Evolutionary conservation across 2,329 filamentous ascomycete genomes (phyloP).

Genomic region (Aspergillus glaucus): DNA sequence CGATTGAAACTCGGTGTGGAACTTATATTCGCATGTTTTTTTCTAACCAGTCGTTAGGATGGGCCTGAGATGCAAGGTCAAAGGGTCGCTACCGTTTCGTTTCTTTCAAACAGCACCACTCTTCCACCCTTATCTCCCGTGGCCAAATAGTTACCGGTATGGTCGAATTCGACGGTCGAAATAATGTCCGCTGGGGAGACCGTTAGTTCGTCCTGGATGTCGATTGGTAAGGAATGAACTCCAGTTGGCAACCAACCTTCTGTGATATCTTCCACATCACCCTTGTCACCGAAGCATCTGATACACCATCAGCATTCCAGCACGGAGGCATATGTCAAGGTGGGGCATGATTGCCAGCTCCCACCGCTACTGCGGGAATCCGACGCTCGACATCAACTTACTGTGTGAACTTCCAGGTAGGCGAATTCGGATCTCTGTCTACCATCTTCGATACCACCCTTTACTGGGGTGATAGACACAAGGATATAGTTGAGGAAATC

Average conservation of each 20-base stretch:
- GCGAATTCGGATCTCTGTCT: constrained; percentile 87
- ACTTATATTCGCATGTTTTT: constrained; percentile 99
- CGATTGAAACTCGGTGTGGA: constrained; percentile 99
- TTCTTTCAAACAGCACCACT: constrained; percentile 58
- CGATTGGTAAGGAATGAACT: constrained; percentile 5
- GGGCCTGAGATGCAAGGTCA: constrained; percentile 1
- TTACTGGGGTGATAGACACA: constrained; percentile 15
- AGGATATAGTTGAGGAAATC: constrained; percentile 2
- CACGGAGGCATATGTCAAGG: neutral
- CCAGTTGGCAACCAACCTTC: constrained; percentile 58
- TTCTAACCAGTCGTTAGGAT: constrained; percentile 57
- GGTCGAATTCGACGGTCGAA: constrained; percentile 48
- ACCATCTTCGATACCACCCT: constrained; percentile 63
- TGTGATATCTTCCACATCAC: constrained; percentile 97
- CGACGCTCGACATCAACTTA: constrained; percentile 49
- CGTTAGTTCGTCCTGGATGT: neutral
- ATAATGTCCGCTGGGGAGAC: constrained; percentile 42
- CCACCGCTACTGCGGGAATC: neutral
- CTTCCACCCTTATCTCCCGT: constrained; percentile 48
- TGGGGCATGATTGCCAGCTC: neutral
- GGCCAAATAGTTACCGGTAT: constrained; percentile 48
- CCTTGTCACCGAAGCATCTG: constrained; percentile 99
- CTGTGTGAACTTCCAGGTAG: constrained; percentile 99
- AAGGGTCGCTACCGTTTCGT: constrained; percentile 68
- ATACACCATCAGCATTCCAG: constrained; percentile 6